These are phyloP conservation scores for Fusarium pseudograminearum DNA, from an alignment of 2,329 filamentous ascomycete genomes.

Conservation along the genomic window DNA sequence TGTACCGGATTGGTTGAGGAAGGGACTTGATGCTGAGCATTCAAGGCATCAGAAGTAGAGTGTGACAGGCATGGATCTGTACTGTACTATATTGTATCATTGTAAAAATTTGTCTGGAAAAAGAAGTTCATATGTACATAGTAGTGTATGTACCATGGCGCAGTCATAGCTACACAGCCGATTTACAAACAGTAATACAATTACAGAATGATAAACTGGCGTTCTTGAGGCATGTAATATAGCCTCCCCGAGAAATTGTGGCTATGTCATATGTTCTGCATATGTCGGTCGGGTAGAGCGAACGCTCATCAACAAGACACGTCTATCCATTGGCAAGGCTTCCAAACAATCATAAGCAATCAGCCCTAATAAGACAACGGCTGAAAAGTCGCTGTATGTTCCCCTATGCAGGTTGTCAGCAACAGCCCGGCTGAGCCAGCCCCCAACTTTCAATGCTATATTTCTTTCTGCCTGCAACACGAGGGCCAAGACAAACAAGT, in stretches of 20 bases:
- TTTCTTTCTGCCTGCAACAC: constrained; percentile 3
- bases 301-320: constrained; percentile 16
- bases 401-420: constrained; percentile 12
- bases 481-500: not conserved
- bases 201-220: not conserved
- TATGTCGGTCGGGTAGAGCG: not conserved
- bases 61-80: not conserved
- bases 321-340: not conserved
- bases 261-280: constrained; percentile 17
- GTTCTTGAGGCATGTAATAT: not conserved
- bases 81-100: constrained; percentile 32
- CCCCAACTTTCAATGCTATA: not conserved
- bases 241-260: not conserved
- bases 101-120: not conserved
- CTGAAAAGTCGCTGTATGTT: constrained; percentile 6
- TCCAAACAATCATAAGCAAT: not conserved
- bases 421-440: constrained; percentile 6
- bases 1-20: constrained; percentile 80
- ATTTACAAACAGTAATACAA: not conserved
- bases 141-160: not conserved
- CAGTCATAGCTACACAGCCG: constrained; percentile 12
- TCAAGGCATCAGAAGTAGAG: constrained; percentile 34
- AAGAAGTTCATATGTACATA: not conserved
- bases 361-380: constrained; percentile 12
- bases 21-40: constrained; percentile 52